Evolutionary conservation across 2,329 filamentous ascomycete species (phyloP).

Genomic region (Lecanoromycetidae sp.): DNA sequence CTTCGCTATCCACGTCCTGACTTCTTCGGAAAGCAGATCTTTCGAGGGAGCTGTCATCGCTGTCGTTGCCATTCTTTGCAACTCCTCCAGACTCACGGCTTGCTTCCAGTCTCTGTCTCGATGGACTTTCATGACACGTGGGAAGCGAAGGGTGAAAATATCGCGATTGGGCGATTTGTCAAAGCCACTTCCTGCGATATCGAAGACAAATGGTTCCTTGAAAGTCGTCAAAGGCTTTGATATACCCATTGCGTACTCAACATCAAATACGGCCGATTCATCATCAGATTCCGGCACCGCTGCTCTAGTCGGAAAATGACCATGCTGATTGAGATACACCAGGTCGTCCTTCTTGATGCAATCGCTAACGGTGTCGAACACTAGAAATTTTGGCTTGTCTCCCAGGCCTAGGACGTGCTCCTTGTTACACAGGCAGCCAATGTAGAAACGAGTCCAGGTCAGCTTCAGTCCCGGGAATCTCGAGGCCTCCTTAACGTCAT

Average conservation of each 20-base stretch:
- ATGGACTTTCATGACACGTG: conserved; percentile 64
- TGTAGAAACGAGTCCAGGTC: conserved; percentile 67
- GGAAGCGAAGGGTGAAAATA: conserved; percentile 67
- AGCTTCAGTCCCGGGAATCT: conserved; percentile 42
- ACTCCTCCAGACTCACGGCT: conserved; percentile 53
- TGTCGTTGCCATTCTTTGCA: conserved; percentile 53
- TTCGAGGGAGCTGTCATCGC: conserved; percentile 40
- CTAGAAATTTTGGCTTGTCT: conserved; percentile 47
- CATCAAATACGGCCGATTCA: conserved; percentile 28
- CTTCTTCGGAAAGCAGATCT: conserved; percentile 48
- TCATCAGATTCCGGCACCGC: conserved; percentile 25
- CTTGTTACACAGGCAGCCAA: conserved; percentile 65
- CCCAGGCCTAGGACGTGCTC: conserved; percentile 41
- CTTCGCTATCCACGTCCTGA: conserved; percentile 47
- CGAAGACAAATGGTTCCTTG: conserved; percentile 60
- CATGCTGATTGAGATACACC: conserved; percentile 36
- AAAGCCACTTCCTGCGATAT: conserved; percentile 69
- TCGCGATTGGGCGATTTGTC: conserved; percentile 56
- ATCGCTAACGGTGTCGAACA: conserved; percentile 52
- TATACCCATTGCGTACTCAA: conserved; percentile 38
- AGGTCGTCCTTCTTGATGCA: conserved; percentile 41
- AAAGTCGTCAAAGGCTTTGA: conserved; percentile 42
- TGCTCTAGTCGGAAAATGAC: conserved; percentile 35
- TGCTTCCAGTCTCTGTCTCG: conserved; percentile 60
- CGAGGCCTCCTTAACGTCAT: conserved; percentile 51